Base-by-base conservation (phyloP, 345 rosid genomes). In the Kernera saxatilis region DNA sequence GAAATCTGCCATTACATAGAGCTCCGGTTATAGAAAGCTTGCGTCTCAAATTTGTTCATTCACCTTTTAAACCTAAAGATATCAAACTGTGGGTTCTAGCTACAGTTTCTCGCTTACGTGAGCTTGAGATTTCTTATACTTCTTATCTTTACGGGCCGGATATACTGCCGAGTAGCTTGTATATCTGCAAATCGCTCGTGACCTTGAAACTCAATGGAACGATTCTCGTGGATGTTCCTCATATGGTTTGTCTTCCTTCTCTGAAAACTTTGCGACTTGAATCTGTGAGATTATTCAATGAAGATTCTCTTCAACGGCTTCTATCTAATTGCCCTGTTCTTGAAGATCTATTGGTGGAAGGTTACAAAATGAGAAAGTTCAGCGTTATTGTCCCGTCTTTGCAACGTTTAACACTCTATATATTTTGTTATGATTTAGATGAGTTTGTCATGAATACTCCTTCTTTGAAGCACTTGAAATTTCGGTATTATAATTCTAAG, bases 201-300 rank as follows among this genome's bases (percentile, higher is more conserved):
- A 11, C 2, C 15, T 30, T 62, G 67, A 44, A 62, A 26, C 67
- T 62, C 14, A 2, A 14, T 0, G 7, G 6, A 0, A 2, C 0
- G 5, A 4, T 3, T 17, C 18, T 11, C 5, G 10, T 18, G 7
- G 41, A 44, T 29, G 40, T 30, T 29, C 53, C 41, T 8, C 1
- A 10, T 15, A 17, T 3, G 26, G 26, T 18, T 27, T 43, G 52
- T 17, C 26, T 62, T 29, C 53, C 66, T 18, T 61, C 17, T 61
- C 37, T 61, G 17, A 40, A 43, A 22, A n/a, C n/a, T 41, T 23
- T 59, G 65, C 12, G 3, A 17, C 67, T 62, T 15, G 0, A 17
- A 1, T 0, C 0, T 5, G 37, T 43, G 12, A 10, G 0, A 5
- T 17, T 9, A 0, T 5, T 3, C 0, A 8, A 17, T 17, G 39